Percentiles rank a stretch among this genome's conserved stretches.
Evolutionary conservation across 164 flowering plant species (phyloP).

Genomic region (grape (Vitis vinifera)): DNA sequence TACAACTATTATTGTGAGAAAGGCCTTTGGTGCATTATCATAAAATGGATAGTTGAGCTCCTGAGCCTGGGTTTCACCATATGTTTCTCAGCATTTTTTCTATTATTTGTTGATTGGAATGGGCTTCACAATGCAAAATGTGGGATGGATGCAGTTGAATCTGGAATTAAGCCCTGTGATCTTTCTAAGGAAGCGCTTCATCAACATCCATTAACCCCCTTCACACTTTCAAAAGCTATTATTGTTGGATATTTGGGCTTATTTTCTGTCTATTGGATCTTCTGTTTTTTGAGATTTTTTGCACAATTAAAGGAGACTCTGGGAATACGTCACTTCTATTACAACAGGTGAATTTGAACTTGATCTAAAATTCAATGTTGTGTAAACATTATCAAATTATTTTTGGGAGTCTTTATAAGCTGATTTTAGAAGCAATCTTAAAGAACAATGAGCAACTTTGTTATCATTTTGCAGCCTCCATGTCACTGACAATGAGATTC

Average conservation of each 20-base stretch:
- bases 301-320: slow-evolving; percentile 78
- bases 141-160: slow-evolving; percentile 97
- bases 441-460: not conserved
- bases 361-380: not conserved
- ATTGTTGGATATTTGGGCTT: slow-evolving; percentile 89
- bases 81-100: slow-evolving; percentile 89
- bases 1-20: slow-evolving; percentile 94
- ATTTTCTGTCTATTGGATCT: slow-evolving; percentile 82
- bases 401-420: not conserved
- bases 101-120: slow-evolving; percentile 88
- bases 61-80: slow-evolving; percentile 80
- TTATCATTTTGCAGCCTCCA: slow-evolving; percentile 66
- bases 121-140: slow-evolving; percentile 95
- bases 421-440: not conserved
- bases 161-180: slow-evolving; percentile 94
- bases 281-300: slow-evolving; percentile 89
- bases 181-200: slow-evolving; percentile 86
- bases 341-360: slow-evolving; percentile 53
- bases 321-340: slow-evolving; percentile 76
- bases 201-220: slow-evolving; percentile 79
- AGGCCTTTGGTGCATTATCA: slow-evolving; percentile 95
- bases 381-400: not conserved
- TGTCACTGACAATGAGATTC: slow-evolving; percentile 82
- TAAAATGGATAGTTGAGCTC: slow-evolving; percentile 94
- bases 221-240: slow-evolving; percentile 69